Evolutionary conservation across 441 rosid species (phyloP).

Genomic region (Kokia cookei): DNA sequence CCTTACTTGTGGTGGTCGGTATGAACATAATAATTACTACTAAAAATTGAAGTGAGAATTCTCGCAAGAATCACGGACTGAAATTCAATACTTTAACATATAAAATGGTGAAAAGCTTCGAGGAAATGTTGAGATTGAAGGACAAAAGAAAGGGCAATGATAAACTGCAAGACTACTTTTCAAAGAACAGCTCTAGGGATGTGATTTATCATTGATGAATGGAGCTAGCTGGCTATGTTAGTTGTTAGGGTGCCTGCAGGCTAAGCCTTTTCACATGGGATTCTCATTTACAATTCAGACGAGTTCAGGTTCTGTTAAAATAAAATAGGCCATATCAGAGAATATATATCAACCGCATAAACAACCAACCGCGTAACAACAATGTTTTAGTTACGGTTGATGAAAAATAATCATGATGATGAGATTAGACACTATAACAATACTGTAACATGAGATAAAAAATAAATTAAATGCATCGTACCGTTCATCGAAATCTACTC

Average conservation of each 20-base stretch:
- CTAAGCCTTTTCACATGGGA: background rate
- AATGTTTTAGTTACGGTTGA: background rate
- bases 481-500: background rate
- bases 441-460: too few species aligned
- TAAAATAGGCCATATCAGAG: background rate
- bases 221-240: background rate
- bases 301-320: background rate
- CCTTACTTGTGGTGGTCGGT: too few species aligned
- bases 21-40: too few species aligned
- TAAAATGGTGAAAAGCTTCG: background rate
- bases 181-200: slow-evolving; percentile 19
- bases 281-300: background rate
- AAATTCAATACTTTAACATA: background rate
- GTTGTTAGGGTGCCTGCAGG: background rate
- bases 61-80: too few species aligned
- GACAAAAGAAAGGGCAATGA: slow-evolving; percentile 12
- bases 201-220: slow-evolving; percentile 19
- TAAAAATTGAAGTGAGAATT: too few species aligned
- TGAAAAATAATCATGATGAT: too few species aligned
- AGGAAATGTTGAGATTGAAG: background rate
- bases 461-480: too few species aligned
- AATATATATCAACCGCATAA: slow-evolving; percentile 21
- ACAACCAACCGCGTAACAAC: slow-evolving; percentile 23
- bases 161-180: slow-evolving; percentile 23
- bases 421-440: too few species aligned